Conservation (phyloP, 805 yeast species). For the Metahyphopichia silvanorum region DNA sequence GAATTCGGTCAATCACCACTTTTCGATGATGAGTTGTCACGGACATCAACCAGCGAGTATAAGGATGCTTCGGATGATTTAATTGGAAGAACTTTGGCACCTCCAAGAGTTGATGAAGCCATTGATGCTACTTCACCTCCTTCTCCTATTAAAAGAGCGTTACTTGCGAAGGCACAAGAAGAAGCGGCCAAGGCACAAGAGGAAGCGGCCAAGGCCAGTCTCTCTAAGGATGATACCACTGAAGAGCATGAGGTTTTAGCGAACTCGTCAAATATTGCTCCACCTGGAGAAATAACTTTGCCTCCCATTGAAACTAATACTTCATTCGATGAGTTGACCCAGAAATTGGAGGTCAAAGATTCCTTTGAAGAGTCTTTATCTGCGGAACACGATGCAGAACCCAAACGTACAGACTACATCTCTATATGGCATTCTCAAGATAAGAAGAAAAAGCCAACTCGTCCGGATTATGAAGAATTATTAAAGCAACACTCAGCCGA, state of each 20-base stretch:
- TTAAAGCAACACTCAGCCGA: conserved; percentile 8
- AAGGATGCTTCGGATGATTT: conserved; percentile 19
- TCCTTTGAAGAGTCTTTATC: conserved; percentile 37
- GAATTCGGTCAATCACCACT: not conserved
- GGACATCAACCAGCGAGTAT: conserved; percentile 11
- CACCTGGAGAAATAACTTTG: conserved; percentile 29
- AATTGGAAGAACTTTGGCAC: conserved; percentile 14
- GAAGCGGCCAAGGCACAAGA: conserved; percentile 2
- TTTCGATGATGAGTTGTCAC: conserved; percentile 11
- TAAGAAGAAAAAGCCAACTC: conserved; percentile 13
- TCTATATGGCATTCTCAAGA: conserved; percentile 44
- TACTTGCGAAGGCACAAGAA: not conserved
- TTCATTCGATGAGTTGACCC: conserved; percentile 39
- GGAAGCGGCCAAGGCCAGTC: not conserved
- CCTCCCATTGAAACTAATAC: conserved; percentile 38
- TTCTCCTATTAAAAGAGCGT: not conserved
- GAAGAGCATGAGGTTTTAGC: conserved; percentile 31
- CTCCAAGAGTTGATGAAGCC: conserved; percentile 13
- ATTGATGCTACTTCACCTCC: conserved; percentile 19
- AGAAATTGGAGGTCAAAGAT: conserved; percentile 13
- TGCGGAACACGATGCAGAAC: conserved; percentile 38
- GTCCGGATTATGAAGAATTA: no score
- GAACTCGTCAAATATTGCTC: conserved; percentile 41
- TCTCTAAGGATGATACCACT: not conserved
- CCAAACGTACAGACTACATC: conserved; percentile 24